phyloP scores from a whole-genome alignment of 371 early-diverging fungal genomes.

The Cokeromyces recurvatus region DNA sequence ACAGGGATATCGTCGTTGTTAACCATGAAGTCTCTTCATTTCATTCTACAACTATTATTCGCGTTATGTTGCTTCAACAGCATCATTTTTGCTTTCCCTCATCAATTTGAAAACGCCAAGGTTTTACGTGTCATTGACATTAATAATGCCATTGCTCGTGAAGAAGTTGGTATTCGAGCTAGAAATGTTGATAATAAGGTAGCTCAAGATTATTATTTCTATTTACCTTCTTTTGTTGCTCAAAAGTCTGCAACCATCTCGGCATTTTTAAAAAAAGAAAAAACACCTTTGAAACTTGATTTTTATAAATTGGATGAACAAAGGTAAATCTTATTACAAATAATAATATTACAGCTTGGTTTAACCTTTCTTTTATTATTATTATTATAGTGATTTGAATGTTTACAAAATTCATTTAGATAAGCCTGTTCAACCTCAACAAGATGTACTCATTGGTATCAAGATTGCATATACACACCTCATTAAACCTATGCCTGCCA shows the following conservation, averaged over 20 bases:
- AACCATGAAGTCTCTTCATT: slow-evolving; percentile 16
- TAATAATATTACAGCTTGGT: background rate
- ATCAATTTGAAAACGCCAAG: slow-evolving; percentile 54
- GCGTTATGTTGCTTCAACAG: slow-evolving; percentile 8
- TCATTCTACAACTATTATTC: slow-evolving; percentile 8
- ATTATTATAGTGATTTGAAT: slow-evolving; percentile 38
- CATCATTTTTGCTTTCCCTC: slow-evolving; percentile 23
- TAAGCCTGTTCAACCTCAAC: slow-evolving; percentile 56
- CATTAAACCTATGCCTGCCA: slow-evolving; percentile 65
- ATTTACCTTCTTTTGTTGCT: slow-evolving; percentile 31
- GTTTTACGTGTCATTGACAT: slow-evolving; percentile 63
- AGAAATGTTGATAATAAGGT: slow-evolving; percentile 43
- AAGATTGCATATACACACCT: slow-evolving; percentile 53
- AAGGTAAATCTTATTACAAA: slow-evolving; percentile 42
- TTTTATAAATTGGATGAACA: slow-evolving; percentile 22
- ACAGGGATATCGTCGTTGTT: no score
- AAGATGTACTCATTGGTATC: slow-evolving; percentile 66
- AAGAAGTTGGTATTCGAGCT: slow-evolving; percentile 55
- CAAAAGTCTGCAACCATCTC: slow-evolving; percentile 39
- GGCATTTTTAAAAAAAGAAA: slow-evolving; percentile 51
- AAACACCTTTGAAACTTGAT: slow-evolving; percentile 33
- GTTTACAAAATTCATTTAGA: slow-evolving; percentile 60
- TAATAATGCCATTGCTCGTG: slow-evolving; percentile 54
- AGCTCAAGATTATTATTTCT: slow-evolving; percentile 52
- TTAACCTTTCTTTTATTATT: background rate